These are phyloP conservation scores for Sugiyamaella japonica DNA, from an alignment of 1,139 yeast species.

Conservation along the genomic window DNA sequence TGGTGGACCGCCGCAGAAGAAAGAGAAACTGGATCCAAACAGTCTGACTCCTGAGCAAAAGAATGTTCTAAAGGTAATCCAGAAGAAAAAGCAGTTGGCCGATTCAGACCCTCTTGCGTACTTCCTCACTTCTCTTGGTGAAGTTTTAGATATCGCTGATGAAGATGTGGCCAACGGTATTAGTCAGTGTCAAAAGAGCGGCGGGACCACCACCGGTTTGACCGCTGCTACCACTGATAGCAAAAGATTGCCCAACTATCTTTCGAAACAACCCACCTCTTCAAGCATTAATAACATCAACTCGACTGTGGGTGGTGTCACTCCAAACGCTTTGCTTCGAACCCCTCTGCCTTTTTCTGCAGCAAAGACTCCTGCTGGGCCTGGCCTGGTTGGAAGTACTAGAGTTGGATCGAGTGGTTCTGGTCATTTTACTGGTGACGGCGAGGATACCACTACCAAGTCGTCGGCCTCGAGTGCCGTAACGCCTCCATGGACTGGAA, in stretches of 20 bases:
- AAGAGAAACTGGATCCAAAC: slow-evolving; percentile 31
- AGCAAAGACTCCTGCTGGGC: slow-evolving; percentile 28
- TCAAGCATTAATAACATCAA: not conserved
- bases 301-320: slow-evolving; percentile 21
- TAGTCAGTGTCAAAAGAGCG: slow-evolving; percentile 5
- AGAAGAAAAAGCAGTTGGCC: slow-evolving; percentile 32
- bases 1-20: slow-evolving; percentile 30
- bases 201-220: not conserved
- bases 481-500: slow-evolving; percentile 34
- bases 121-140: slow-evolving; percentile 35
- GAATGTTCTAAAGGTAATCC: slow-evolving; percentile 25
- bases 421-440: slow-evolving; percentile 20
- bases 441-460: slow-evolving; percentile 23
- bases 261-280: not conserved
- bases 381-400: slow-evolving; percentile 1
- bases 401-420: slow-evolving; percentile 18
- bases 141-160: slow-evolving; percentile 33
- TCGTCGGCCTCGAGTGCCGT: slow-evolving; percentile 14
- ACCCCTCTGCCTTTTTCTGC: slow-evolving; percentile 34
- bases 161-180: slow-evolving; percentile 29
- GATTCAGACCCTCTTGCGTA: slow-evolving; percentile 33
- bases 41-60: slow-evolving; percentile 23
- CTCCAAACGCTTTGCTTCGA: slow-evolving; percentile 33
- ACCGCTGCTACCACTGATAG: not conserved
- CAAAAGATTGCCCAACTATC: slow-evolving; percentile 1